Evolutionary conservation across 148 eudicot species (phyloP), one percentile per base, ranked within the genome.

Genomic region (Suaeda aralocaspica): DNA sequence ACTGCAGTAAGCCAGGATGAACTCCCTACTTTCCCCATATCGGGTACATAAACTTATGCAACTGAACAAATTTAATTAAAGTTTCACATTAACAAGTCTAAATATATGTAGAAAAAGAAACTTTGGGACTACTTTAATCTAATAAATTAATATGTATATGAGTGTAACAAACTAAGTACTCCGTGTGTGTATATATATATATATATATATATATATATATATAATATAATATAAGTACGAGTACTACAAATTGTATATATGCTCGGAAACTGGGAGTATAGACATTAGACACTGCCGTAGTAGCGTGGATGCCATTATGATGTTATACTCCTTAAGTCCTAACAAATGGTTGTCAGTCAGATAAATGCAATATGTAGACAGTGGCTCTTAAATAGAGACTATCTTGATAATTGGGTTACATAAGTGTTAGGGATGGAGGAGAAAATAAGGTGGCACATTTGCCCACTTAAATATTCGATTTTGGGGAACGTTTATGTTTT

Each of bases 1-100:
- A 90, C 92, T 4, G 82, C 86, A 7, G 85, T 84, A 50, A 92
- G 67, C 96, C 98, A 92, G 19, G 97, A 89, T 48, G 31, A 78
- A 44, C 85, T 70, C 49, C 82, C 81, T 49, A 84, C 80, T 76
- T 83, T 89, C 19, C 86, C 88, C 97, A 87, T 89, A 7, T 31
- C 28, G 19, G 42, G 10, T 19, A 41, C 41, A 51, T 24, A 26
- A 66, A 44, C 33, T 25, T 65, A 0, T 33, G 45, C 21, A 3
- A 14, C 39, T 59, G 10, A 30, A 31, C 59, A 19, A 14, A 19
- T 0, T 11, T 0, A 16, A 4, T 6, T 6, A 5, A 5, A 16
- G 15, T 29, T 12, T 59, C 63, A 28, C 36, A 42, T 28, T 59
- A 29, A 12, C n/a, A 28, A 15, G 10, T 13, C n/a, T n/a, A n/a